phyloP scores from a whole-genome alignment of 495 filamentous ascomycete genomes.

The Lasiosphaeriaceae sp. region DNA sequence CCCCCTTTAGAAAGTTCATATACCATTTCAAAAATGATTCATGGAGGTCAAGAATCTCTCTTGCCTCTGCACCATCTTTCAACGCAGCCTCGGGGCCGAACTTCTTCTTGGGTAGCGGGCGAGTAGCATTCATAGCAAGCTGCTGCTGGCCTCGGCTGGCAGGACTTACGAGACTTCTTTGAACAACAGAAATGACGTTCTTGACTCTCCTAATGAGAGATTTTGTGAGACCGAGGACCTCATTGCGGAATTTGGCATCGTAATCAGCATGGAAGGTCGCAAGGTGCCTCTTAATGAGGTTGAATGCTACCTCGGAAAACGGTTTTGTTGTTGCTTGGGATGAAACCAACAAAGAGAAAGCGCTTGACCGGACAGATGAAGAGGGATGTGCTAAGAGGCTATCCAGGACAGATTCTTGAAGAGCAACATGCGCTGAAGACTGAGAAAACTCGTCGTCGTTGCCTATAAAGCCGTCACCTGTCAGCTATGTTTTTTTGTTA shows the following conservation, averaged over 20 bases:
- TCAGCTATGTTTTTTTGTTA: neutral
- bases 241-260: constrained; percentile 77
- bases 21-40: constrained; percentile 66
- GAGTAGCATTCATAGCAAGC: neutral
- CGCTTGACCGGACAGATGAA: constrained; percentile 63
- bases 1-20: constrained; percentile 60
- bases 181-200: constrained; percentile 41
- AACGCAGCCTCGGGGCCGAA: constrained; percentile 20
- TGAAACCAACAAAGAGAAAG: constrained; percentile 68
- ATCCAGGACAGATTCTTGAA: constrained; percentile 42
- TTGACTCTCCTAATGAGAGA: constrained; percentile 65
- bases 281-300: constrained; percentile 57
- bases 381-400: constrained; percentile 59
- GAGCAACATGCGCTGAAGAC: constrained; percentile 24
- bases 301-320: constrained; percentile 54
- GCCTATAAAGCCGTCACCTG: constrained; percentile 9
- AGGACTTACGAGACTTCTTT: constrained; percentile 25
- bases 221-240: constrained; percentile 63
- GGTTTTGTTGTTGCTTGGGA: constrained; percentile 68
- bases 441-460: constrained; percentile 1
- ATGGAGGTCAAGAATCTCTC: constrained; percentile 38
- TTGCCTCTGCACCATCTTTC: constrained; percentile 20
- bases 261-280: constrained; percentile 71
- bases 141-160: constrained; percentile 1
- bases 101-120: constrained; percentile 17